phyloP scores from a whole-genome alignment of 768 basidiomycete genomes.

The Hygrocybe coccinea region DNA sequence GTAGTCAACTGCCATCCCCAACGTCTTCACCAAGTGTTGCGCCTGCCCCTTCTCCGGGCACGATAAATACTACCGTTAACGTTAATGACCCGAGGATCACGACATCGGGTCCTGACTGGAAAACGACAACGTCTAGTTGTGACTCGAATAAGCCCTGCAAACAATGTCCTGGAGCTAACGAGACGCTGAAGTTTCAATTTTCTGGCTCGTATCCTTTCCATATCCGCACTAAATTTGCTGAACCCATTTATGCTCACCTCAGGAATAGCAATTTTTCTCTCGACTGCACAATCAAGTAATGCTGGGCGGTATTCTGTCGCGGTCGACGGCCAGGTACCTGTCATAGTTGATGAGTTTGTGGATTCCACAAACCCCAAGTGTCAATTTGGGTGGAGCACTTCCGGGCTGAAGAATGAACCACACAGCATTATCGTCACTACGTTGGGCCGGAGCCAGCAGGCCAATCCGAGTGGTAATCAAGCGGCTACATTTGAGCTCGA shows the following conservation, averaged over 20 bases:
- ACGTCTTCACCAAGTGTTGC: no score
- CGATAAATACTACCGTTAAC: neutral
- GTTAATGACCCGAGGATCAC: neutral
- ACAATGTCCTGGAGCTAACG: neutral
- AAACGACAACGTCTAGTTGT: neutral
- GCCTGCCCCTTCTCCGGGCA: no score
- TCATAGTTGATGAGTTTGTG: neutral
- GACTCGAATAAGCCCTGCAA: neutral
- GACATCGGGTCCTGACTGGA: neutral
- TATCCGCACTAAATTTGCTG: neutral
- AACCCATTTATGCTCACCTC: neutral
- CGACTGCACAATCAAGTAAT: neutral
- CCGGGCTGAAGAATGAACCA: neutral
- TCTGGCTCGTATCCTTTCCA: neutral
- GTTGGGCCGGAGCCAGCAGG: neutral
- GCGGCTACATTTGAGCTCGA: neutral
- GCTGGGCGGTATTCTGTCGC: neutral
- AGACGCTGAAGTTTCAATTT: constrained; percentile 2
- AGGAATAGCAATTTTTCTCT: neutral
- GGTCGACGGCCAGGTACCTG: neutral
- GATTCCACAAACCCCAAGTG: neutral
- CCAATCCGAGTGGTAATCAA: neutral
- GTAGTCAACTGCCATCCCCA: no score
- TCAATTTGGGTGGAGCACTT: constrained; percentile 1
- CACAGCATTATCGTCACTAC: constrained; percentile 1